Evolutionary conservation across 495 filamentous ascomycete species (phyloP).

Genomic region (Penicillium fimorum): DNA sequence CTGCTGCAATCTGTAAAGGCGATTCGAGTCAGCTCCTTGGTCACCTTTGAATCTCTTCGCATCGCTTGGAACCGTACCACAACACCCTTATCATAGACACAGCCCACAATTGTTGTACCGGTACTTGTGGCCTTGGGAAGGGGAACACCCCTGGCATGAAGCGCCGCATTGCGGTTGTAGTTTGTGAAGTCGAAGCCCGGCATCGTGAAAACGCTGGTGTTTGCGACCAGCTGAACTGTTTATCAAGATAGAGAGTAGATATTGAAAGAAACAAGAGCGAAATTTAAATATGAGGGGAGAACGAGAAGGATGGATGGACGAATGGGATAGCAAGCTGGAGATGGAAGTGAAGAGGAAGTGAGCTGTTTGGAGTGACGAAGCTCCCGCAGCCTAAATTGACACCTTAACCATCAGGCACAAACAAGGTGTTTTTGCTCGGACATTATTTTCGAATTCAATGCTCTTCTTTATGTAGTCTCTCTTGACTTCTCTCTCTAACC

Average conservation of each 20-base stretch:
- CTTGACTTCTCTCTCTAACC: slow-evolving; percentile 5
- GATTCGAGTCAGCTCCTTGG: slow-evolving; percentile 16
- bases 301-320: slow-evolving; percentile 16
- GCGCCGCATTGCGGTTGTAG: slow-evolving; percentile 94
- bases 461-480: slow-evolving; percentile 9
- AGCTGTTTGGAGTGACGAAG: slow-evolving; percentile 45
- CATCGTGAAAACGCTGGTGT: slow-evolving; percentile 59
- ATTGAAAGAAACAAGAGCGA: slow-evolving; percentile 1
- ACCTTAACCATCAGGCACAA: slow-evolving; percentile 36
- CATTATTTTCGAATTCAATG: slow-evolving; percentile 25
- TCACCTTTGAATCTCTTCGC: not conserved
- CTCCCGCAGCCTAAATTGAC: slow-evolving; percentile 39
- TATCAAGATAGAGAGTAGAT: slow-evolving; percentile 1
- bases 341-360: slow-evolving; percentile 25
- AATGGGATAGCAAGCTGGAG: slow-evolving; percentile 24
- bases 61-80: slow-evolving; percentile 58
- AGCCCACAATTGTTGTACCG: slow-evolving; percentile 98
- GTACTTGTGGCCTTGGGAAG: slow-evolving; percentile 97
- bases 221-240: slow-evolving; percentile 8
- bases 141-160: slow-evolving; percentile 90
- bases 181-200: slow-evolving; percentile 99
- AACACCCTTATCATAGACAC: slow-evolving; percentile 93
- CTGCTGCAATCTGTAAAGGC: slow-evolving; percentile 76
- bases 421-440: slow-evolving; percentile 37
- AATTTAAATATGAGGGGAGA: slow-evolving; percentile 7